Conservation (phyloP, 1,284 basidiomycete genomes). For the Microbotryum violaceum region DNA sequence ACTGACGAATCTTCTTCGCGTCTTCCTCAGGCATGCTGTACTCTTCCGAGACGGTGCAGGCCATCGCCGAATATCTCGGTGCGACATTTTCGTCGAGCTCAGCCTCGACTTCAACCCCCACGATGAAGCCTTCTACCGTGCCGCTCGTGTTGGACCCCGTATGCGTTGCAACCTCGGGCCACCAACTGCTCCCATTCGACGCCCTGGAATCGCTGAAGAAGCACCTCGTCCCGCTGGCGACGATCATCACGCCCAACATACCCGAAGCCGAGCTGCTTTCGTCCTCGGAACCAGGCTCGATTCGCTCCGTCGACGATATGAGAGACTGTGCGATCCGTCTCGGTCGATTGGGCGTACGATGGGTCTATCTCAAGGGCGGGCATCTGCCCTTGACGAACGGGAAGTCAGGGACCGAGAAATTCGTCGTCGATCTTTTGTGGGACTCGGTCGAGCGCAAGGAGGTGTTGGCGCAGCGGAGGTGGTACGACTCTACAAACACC, state of each 20-base stretch:
- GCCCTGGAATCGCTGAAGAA: constrained; percentile 57
- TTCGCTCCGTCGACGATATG: constrained; percentile 57
- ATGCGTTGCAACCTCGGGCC: constrained; percentile 85
- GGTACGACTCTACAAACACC: constrained; percentile 63
- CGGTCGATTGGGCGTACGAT: constrained; percentile 48
- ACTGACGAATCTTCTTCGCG: no score
- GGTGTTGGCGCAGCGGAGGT: constrained; percentile 58
- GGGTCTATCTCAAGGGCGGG: constrained; percentile 81
- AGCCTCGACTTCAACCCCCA: constrained; percentile 1
- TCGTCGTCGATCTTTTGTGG: constrained; percentile 71
- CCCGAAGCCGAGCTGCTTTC: constrained; percentile 69
- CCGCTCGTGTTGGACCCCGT: constrained; percentile 75
- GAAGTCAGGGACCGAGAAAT: constrained; percentile 20
- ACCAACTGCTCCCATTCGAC: constrained; percentile 61
- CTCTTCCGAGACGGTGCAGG: constrained; percentile 41
- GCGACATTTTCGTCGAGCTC: constrained; percentile 9
- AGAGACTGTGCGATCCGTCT: constrained; percentile 54
- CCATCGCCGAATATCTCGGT: constrained; percentile 40
- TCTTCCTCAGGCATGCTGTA: constrained; percentile 61
- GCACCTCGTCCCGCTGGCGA: constrained; percentile 63
- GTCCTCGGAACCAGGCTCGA: constrained; percentile 38
- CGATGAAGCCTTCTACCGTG: constrained; percentile 3
- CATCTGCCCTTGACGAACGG: constrained; percentile 51
- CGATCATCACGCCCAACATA: constrained; percentile 79
- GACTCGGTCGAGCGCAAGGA: constrained; percentile 41